Conservation (phyloP, 1,284 basidiomycete species). For the Boletellus deceptivus region DNA sequence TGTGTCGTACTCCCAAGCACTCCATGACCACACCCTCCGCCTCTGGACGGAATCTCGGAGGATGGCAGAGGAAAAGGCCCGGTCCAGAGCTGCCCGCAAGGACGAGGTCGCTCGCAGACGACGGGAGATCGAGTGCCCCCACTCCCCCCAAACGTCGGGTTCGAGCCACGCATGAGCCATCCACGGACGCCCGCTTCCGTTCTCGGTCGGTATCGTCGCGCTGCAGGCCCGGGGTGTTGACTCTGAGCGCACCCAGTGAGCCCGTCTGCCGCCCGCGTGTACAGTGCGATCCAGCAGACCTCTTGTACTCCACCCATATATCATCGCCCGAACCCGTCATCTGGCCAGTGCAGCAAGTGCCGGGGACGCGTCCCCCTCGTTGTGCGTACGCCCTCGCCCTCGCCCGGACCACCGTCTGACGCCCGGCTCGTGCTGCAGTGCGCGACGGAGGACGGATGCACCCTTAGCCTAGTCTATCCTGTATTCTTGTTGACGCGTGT, state of each 20-base stretch:
- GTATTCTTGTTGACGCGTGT: slow-evolving; percentile 12
- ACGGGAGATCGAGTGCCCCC: slow-evolving; percentile 16
- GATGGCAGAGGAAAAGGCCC: slow-evolving; percentile 52
- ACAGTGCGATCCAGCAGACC: slow-evolving; percentile 13
- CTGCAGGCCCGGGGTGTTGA: slow-evolving; percentile 13
- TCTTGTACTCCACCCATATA: slow-evolving; percentile 18
- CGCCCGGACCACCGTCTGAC: not conserved
- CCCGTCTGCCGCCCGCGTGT: slow-evolving; percentile 9
- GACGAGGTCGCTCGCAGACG: slow-evolving; percentile 27
- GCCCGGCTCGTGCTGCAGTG: not conserved
- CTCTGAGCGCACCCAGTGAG: slow-evolving; percentile 14
- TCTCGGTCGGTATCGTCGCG: slow-evolving; percentile 19
- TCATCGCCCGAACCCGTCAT: slow-evolving; percentile 1
- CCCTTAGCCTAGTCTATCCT: slow-evolving; percentile 8
- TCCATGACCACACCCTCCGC: slow-evolving; percentile 65
- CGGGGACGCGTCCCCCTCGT: slow-evolving; percentile 4
- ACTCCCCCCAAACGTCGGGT: slow-evolving; percentile 4
- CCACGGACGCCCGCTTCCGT: slow-evolving; percentile 3
- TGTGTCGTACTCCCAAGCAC: slow-evolving; percentile 55
- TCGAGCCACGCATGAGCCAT: slow-evolving; percentile 17
- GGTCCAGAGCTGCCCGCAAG: slow-evolving; percentile 26
- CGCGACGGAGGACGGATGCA: slow-evolving; percentile 3
- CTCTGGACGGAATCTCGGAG: slow-evolving; percentile 67
- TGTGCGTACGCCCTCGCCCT: slow-evolving; percentile 18
- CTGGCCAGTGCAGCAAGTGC: slow-evolving; percentile 1